Evolutionary conservation across 202 grass and related monocot genomes (phyloP).

Genomic region (Hordeum pubiflorum): DNA sequence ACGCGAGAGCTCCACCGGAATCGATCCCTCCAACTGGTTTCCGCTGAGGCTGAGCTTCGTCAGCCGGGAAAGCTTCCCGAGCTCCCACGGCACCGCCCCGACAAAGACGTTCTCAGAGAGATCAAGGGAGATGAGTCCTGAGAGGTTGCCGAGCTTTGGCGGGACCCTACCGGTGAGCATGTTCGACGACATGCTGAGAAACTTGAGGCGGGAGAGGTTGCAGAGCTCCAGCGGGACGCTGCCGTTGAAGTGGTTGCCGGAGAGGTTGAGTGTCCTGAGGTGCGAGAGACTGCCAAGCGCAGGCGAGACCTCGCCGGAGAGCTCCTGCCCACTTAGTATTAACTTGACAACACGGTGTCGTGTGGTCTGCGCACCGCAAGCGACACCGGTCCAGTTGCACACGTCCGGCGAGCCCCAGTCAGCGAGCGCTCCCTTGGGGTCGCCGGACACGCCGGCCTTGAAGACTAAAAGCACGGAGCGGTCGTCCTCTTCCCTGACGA

Average conservation of each 20-base stretch:
- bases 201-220: background rate
- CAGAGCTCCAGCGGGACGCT: conserved; percentile 36
- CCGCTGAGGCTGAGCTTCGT: conserved; percentile 46
- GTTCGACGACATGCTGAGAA: too few species aligned
- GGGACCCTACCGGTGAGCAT: too few species aligned
- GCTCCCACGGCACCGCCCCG: background rate
- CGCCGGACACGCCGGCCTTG: conserved; percentile 36
- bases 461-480: conserved; percentile 46
- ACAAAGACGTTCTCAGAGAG: too few species aligned
- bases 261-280: conserved; percentile 45
- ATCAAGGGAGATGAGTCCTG: too few species aligned
- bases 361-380: conserved; percentile 21
- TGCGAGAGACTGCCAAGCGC: conserved; percentile 45
- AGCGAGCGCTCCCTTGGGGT: conserved; percentile 30
- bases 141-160: too few species aligned
- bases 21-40: conserved; percentile 16
- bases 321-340: conserved; percentile 17
- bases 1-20: background rate
- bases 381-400: conserved; percentile 75
- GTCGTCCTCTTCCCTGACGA: background rate
- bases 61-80: background rate
- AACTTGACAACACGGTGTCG: conserved; percentile 39
- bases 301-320: conserved; percentile 41
- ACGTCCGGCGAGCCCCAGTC: conserved; percentile 24
- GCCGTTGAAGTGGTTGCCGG: conserved; percentile 41